A percentile compares a stretch with the other conserved stretches of the same genome.
Evolutionary conservation across 164 flowering plant species (phyloP).

Genomic region (Umbilicus rupestris): DNA sequence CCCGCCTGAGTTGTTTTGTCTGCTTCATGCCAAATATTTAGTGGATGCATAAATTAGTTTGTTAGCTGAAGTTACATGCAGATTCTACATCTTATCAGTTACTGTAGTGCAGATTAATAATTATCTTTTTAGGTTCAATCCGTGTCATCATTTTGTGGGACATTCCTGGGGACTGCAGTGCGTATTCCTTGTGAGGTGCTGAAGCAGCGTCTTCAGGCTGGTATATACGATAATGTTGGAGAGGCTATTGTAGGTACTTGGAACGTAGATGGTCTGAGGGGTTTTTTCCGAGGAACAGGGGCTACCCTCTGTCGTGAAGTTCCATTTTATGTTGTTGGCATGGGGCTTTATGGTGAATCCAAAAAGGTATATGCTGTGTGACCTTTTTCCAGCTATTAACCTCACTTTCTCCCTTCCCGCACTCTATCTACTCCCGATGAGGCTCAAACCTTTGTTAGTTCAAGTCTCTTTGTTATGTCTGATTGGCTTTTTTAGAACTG

Average conservation of each 20-base stretch:
- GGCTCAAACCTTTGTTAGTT: neutral
- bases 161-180: constrained; percentile 88
- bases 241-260: constrained; percentile 86
- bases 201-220: constrained; percentile 94
- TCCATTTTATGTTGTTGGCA: constrained; percentile 97
- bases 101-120: neutral
- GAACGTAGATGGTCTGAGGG: constrained; percentile 82
- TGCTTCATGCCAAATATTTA: neutral
- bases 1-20: neutral
- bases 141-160: constrained; percentile 86
- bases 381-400: neutral
- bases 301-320: constrained; percentile 98
- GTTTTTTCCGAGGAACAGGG: constrained; percentile 97
- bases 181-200: constrained; percentile 96
- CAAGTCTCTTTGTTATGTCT: neutral
- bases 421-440: neutral
- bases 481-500: neutral
- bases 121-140: constrained; percentile 68
- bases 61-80: neutral
- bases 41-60: neutral
- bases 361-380: constrained; percentile 56
- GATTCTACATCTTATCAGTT: neutral
- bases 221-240: constrained; percentile 85
- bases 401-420: neutral
- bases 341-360: constrained; percentile 96